Percentiles rank a stretch among this genome's conserved stretches.
Conservation (phyloP, 1,139 yeast genomes). For the Suhomyces bolitotheri region DNA sequence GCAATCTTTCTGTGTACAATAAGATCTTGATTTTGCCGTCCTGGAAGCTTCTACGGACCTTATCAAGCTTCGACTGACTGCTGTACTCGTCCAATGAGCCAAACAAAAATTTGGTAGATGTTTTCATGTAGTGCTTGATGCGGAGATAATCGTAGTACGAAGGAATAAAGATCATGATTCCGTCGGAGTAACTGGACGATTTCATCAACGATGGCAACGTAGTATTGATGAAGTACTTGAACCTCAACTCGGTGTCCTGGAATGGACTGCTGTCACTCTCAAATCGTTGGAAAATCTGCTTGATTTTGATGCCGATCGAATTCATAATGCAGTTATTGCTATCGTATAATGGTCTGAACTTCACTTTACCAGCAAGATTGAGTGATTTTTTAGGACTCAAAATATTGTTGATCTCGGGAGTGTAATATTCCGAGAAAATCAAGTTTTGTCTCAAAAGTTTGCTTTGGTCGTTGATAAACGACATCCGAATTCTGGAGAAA, state of each 20-base stretch:
- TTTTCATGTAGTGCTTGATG: slow-evolving; percentile 67
- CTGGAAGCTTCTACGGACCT: slow-evolving; percentile 68
- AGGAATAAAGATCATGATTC: slow-evolving; percentile 79
- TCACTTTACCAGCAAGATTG: slow-evolving; percentile 68
- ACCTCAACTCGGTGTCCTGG: slow-evolving; percentile 76
- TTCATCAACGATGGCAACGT: slow-evolving; percentile 68
- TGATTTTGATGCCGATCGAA: slow-evolving; percentile 57
- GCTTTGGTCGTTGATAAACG: slow-evolving; percentile 89
- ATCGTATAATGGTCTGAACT: slow-evolving; percentile 45
- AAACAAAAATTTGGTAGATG: slow-evolving; percentile 60
- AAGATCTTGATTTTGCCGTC: slow-evolving; percentile 68
- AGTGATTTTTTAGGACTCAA: slow-evolving; percentile 55
- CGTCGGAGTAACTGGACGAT: slow-evolving; percentile 61
- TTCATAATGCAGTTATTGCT: slow-evolving; percentile 47
- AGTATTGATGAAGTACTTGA: slow-evolving; percentile 74
- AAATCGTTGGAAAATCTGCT: slow-evolving; percentile 74
- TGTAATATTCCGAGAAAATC: slow-evolving; percentile 66
- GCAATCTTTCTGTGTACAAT: slow-evolving; percentile 89
- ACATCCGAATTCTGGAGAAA: slow-evolving; percentile 87
- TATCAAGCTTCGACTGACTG: slow-evolving; percentile 64
- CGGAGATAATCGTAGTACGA: slow-evolving; percentile 85
- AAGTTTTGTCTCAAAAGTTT: slow-evolving; percentile 73
- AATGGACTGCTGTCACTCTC: slow-evolving; percentile 52
- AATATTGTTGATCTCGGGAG: slow-evolving; percentile 79
- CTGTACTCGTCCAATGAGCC: slow-evolving; percentile 83